Percentiles rank a stretch among this genome's conserved stretches.
phyloP scores from a whole-genome alignment of 192 early-diverging fungal genomes.

The Pilobolus umbonatus region DNA sequence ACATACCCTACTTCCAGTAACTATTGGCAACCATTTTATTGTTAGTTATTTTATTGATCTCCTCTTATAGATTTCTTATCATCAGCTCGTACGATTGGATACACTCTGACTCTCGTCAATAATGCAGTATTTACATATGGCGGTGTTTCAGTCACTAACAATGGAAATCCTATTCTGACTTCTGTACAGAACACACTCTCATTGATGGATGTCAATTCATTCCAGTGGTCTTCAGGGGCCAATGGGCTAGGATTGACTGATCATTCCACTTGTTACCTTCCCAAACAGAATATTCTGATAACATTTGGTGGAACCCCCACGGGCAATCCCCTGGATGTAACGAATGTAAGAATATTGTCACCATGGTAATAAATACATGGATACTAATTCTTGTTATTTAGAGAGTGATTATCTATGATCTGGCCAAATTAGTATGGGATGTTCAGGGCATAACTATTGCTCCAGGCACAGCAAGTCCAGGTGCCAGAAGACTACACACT shows the following conservation, averaged over 20 bases:
- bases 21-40: slow-evolving; percentile 1
- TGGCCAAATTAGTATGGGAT: slow-evolving; percentile 49
- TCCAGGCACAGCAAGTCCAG: slow-evolving; percentile 41
- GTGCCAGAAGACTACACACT: slow-evolving; percentile 56
- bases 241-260: slow-evolving; percentile 30
- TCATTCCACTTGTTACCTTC: slow-evolving; percentile 32
- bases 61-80: slow-evolving; percentile 1
- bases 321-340: slow-evolving; percentile 43
- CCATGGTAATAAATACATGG: background rate
- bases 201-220: slow-evolving; percentile 23
- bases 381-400: background rate
- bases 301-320: slow-evolving; percentile 62
- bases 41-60: slow-evolving; percentile 6
- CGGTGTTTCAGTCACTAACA: slow-evolving; percentile 20
- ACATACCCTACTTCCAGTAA: slow-evolving; percentile 43
- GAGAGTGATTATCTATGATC: slow-evolving; percentile 33
- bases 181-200: slow-evolving; percentile 28
- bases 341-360: slow-evolving; percentile 19
- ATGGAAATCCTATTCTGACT: slow-evolving; percentile 14
- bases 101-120: slow-evolving; percentile 52
- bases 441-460: slow-evolving; percentile 33
- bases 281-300: slow-evolving; percentile 45
- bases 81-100: slow-evolving; percentile 37
- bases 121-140: slow-evolving; percentile 41
- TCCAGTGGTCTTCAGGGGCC: slow-evolving; percentile 20